phyloP scores from a whole-genome alignment of 768 basidiomycete genomes.

The Xerocomus potaroensis region DNA sequence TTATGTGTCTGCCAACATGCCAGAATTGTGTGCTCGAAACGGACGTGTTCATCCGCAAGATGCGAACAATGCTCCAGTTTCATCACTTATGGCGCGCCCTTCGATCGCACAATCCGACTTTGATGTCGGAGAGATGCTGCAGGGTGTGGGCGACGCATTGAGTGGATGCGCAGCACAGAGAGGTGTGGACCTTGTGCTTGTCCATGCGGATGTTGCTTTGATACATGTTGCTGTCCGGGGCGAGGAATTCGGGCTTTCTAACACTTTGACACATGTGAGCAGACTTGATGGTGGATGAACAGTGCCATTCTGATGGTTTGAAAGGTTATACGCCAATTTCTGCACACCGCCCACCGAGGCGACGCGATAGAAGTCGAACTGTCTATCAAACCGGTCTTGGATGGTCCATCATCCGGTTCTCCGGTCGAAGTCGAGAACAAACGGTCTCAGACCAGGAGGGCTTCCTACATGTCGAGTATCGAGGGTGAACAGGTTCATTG shows the following conservation, averaged over 20 bases:
- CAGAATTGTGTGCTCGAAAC: slow-evolving; percentile 29
- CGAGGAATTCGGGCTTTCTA: slow-evolving; percentile 80
- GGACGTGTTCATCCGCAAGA: slow-evolving; percentile 13
- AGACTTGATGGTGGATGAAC: slow-evolving; percentile 1
- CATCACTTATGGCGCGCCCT: slow-evolving; percentile 16
- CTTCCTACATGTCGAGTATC: slow-evolving; percentile 22
- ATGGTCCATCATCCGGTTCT: slow-evolving; percentile 22
- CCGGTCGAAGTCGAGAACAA: slow-evolving; percentile 22
- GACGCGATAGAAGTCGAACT: slow-evolving; percentile 88
- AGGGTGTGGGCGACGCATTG: slow-evolving; percentile 83
- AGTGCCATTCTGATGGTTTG: slow-evolving; percentile 15
- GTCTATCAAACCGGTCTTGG: slow-evolving; percentile 40
- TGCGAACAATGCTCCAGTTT: slow-evolving; percentile 16
- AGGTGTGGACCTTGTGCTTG: slow-evolving; percentile 88
- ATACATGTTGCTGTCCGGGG: slow-evolving; percentile 83
- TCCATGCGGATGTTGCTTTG: slow-evolving; percentile 84
- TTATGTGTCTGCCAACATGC: slow-evolving; percentile 86
- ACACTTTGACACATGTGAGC: slow-evolving; percentile 81
- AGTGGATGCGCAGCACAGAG: slow-evolving; percentile 78
- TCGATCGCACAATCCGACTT: slow-evolving; percentile 53
- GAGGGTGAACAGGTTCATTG: slow-evolving; percentile 46
- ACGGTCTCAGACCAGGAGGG: slow-evolving; percentile 21
- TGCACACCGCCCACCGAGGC: slow-evolving; percentile 60
- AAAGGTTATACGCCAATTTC: slow-evolving; percentile 81
- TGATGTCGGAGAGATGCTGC: slow-evolving; percentile 88